Conservation (phyloP, 2,329 filamentous ascomycete species). For the Verticillium zaregamsianum region DNA sequence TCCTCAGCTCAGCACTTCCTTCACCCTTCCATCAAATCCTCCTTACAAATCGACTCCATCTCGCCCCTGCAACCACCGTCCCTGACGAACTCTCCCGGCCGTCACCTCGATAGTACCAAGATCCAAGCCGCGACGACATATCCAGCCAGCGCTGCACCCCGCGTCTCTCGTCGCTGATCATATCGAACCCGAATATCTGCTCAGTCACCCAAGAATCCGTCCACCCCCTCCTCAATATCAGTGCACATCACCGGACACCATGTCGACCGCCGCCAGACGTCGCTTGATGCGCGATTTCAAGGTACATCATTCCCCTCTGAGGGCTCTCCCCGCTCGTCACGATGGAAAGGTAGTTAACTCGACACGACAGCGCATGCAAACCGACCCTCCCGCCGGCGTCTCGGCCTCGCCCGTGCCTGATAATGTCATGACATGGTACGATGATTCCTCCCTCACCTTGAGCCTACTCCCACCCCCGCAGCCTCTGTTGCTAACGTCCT, state of each 20-base stretch:
- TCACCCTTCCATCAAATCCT: not conserved
- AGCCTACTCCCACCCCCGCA: not conserved
- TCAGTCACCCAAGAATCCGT: not conserved
- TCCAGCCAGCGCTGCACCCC: not conserved
- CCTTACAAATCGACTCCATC: not conserved
- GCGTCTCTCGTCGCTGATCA: not conserved
- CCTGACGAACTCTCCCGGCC: constrained; percentile 1
- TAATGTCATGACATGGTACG: constrained; percentile 95
- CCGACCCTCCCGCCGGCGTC: constrained; percentile 92
- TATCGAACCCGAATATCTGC: not conserved
- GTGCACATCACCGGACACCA: constrained; percentile 18
- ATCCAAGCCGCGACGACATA: not conserved
- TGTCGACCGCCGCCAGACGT: constrained; percentile 91
- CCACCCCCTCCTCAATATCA: not conserved
- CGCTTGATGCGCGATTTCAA: constrained; percentile 99
- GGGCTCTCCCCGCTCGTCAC: constrained; percentile 12
- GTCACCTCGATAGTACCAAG: not conserved
- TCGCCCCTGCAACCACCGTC: not conserved
- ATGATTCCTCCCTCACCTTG: constrained; percentile 2
- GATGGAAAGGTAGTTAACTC: not conserved
- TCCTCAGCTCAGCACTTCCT: not conserved
- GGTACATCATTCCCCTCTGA: constrained; percentile 47
- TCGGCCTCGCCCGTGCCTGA: constrained; percentile 94
- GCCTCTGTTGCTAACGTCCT: constrained; percentile 2
- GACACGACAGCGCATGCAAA: constrained; percentile 86